Evolutionary conservation across 768 basidiomycete species (phyloP).

Genomic region (Lyophyllum decastes): DNA sequence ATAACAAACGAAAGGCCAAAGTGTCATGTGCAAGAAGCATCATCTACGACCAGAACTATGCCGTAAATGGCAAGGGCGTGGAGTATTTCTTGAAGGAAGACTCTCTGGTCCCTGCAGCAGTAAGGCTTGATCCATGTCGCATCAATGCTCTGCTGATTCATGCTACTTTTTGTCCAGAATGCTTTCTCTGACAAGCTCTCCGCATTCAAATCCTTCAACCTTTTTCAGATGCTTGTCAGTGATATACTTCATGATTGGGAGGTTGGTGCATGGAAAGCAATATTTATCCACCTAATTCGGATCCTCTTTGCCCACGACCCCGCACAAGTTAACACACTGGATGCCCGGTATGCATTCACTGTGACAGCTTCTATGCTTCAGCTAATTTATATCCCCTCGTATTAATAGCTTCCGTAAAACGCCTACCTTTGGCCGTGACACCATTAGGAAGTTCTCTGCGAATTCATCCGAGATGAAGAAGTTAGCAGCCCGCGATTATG

Average conservation of each 20-base stretch:
- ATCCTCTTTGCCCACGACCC: conserved; percentile 23
- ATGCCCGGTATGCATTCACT: conserved; percentile 20
- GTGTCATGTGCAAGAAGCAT: conserved; percentile 18
- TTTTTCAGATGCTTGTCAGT: conserved; percentile 28
- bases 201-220: conserved; percentile 21
- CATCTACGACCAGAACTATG: conserved; percentile 28
- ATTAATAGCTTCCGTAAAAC: conserved; percentile 27
- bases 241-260: conserved; percentile 37
- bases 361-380: neutral
- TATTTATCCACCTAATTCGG: conserved; percentile 35
- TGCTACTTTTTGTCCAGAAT: neutral
- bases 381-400: neutral
- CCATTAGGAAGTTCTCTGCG: conserved; percentile 21
- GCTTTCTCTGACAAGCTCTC: neutral
- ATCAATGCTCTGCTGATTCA: neutral
- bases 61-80: conserved; percentile 25
- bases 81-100: conserved; percentile 24
- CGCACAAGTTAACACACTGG: conserved; percentile 18
- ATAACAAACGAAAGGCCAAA: neutral
- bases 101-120: conserved; percentile 31
- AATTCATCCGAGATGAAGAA: conserved; percentile 22
- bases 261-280: conserved; percentile 27
- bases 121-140: conserved; percentile 11
- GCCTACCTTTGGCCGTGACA: conserved; percentile 28
- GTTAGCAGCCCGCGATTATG: conserved; percentile 23